phyloP scores from a whole-genome alignment of 2,329 filamentous ascomycete genomes.

The Sclerotinia subarctica region DNA sequence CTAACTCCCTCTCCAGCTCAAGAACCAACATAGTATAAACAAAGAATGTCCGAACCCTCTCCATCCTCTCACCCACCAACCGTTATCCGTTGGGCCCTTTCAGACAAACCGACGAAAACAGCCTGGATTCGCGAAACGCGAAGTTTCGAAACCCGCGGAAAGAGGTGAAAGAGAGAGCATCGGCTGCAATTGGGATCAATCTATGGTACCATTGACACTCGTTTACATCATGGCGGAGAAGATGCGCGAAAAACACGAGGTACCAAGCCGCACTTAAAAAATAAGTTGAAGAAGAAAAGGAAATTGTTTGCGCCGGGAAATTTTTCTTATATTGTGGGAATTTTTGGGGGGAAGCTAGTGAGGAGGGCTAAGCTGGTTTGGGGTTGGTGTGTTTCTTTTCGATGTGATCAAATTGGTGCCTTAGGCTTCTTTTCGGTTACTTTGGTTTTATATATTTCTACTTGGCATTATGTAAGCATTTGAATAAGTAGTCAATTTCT shows the following conservation, averaged over 20 bases:
- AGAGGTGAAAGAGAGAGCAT: constrained; percentile 48
- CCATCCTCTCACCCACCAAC: constrained; percentile 36
- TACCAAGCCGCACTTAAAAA: constrained; percentile 37
- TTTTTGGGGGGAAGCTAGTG: background rate
- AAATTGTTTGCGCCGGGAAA: background rate
- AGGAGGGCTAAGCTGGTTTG: background rate
- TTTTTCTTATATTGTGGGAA: background rate
- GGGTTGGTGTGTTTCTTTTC: background rate
- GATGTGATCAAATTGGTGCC: too few species aligned
- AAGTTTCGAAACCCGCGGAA: constrained; percentile 37
- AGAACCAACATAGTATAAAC: background rate
- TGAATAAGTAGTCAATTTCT: too few species aligned
- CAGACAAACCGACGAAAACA: constrained; percentile 32
- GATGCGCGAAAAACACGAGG: constrained; percentile 20
- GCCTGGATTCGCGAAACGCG: constrained; percentile 5
- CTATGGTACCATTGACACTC: constrained; percentile 40
- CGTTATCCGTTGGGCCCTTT: constrained; percentile 29
- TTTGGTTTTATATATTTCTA: too few species aligned
- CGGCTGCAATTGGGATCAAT: constrained; percentile 67
- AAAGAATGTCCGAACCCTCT: constrained; percentile 54
- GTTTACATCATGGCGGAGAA: constrained; percentile 33
- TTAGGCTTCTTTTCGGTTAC: background rate
- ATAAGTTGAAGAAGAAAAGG: constrained; percentile 11
- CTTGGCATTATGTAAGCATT: background rate
- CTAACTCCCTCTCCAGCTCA: background rate